These are phyloP conservation scores for Eimeria brunetti DNA, from an alignment of 169 alveolate genomes.

Conservation along the genomic window DNA sequence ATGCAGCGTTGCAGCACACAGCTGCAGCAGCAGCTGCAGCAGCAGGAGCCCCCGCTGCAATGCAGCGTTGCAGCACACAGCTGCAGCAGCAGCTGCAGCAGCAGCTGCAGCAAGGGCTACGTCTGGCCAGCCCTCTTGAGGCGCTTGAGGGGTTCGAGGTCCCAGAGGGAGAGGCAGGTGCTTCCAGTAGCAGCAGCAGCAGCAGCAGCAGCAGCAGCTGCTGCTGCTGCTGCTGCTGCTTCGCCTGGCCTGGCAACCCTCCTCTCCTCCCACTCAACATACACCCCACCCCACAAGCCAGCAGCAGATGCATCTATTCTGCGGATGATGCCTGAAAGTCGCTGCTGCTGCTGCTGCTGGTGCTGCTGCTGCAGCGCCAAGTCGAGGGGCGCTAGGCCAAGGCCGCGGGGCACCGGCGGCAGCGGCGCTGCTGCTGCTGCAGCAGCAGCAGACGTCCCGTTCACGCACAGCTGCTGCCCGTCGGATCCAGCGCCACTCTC, in stretches of 20 bases:
- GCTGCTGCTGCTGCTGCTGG: conserved; percentile 27
- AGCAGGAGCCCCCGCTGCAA: no score
- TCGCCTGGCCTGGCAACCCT: conserved; percentile 29
- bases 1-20: background rate
- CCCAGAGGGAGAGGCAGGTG: conserved; percentile 61
- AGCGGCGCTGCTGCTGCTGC: conserved; percentile 62
- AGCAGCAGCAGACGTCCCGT: conserved; percentile 50
- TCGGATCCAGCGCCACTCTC: background rate
- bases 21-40: background rate
- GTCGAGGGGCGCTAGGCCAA: conserved; percentile 30
- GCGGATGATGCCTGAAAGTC: conserved; percentile 66
- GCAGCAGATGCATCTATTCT: conserved; percentile 17
- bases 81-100: background rate
- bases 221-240: conserved; percentile 46
- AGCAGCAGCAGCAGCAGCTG: conserved; percentile 45
- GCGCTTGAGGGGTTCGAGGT: conserved; percentile 76
- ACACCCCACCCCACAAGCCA: conserved; percentile 70
- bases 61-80: background rate
- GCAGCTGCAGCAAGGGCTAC: conserved; percentile 3
- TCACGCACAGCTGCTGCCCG: background rate
- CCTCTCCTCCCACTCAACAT: conserved; percentile 74
- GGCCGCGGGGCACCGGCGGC: conserved; percentile 45
- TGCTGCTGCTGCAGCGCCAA: conserved; percentile 53
- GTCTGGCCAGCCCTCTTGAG: conserved; percentile 58
- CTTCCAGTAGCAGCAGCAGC: background rate